A percentile compares a stretch with the other conserved stretches of the same genome.
Conservation (phyloP, 2,329 filamentous ascomycete genomes). For the Colletotrichum agaves region DNA sequence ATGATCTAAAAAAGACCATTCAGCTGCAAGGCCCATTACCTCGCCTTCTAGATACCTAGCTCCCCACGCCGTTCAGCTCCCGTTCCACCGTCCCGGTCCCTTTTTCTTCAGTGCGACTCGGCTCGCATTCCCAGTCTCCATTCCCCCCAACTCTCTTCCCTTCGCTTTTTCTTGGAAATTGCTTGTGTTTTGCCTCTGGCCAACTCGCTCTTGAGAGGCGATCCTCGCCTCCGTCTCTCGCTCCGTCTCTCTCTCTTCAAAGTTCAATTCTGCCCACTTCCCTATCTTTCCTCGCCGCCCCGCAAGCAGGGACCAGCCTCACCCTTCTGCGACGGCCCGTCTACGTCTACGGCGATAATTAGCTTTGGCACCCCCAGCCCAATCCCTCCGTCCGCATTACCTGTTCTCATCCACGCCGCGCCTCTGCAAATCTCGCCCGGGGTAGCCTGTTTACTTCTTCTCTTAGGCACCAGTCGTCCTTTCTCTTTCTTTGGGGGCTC, state of each 20-base stretch:
- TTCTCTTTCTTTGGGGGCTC: not conserved
- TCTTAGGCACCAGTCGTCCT: not conserved
- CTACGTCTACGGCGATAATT: not conserved
- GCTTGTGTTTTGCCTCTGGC: not conserved
- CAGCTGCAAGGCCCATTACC: not conserved
- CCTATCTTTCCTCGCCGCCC: not conserved
- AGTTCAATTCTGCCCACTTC: not conserved
- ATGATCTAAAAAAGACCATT: no score
- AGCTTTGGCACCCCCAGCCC: not conserved
- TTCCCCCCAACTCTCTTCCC: not conserved
- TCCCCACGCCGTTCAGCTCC: constrained; percentile 1
- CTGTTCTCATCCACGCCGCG: not conserved
- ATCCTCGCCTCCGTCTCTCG: not conserved
- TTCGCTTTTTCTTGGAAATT: not conserved
- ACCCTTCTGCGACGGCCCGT: not conserved
- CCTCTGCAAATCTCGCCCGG: not conserved
- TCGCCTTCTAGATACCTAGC: not conserved
- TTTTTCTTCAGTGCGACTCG: constrained; percentile 2
- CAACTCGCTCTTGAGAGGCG: no score
- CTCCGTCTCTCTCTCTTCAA: not conserved
- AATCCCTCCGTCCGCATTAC: not conserved
- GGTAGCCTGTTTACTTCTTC: constrained; percentile 5
- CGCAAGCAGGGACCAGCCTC: not conserved
- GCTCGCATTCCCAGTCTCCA: not conserved
- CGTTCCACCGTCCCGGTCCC: constrained; percentile 2